Percentiles rank a stretch among this genome's conserved stretches.
Evolutionary conservation across 768 basidiomycete genomes (phyloP).

Genomic region (Pisolithus microcarpus): DNA sequence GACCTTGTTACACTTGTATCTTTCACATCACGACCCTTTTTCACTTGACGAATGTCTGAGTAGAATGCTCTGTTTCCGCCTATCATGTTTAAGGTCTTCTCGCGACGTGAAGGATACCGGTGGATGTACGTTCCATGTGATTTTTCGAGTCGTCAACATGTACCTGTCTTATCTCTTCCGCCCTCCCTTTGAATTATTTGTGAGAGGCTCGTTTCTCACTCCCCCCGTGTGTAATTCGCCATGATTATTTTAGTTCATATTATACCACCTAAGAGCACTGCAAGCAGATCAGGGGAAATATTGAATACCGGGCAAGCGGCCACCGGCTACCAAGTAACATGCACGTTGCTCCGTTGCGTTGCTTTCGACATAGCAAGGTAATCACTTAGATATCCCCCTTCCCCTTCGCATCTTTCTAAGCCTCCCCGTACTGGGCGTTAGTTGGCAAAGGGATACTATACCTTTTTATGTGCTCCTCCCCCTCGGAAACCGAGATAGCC

Average conservation of each 20-base stretch:
- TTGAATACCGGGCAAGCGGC: background rate
- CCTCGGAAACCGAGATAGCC: background rate
- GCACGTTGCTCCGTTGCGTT: background rate
- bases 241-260: background rate
- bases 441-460: background rate
- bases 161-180: background rate
- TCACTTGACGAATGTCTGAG: background rate
- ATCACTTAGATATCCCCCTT: background rate
- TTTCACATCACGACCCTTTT: background rate
- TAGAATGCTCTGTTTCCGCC: background rate
- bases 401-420: background rate
- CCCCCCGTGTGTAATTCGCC: background rate
- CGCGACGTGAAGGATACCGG: no score
- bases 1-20: background rate
- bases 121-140: background rate
- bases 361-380: background rate
- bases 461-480: background rate
- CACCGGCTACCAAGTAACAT: background rate
- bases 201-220: background rate
- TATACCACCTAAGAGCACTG: background rate
- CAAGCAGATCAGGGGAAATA: background rate
- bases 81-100: no score
- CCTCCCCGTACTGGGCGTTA: background rate
- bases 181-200: background rate
- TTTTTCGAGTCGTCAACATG: background rate